Evolutionary conservation across 1,284 basidiomycete genomes (phyloP).

Genomic region (Afroboletus lepidellus): DNA sequence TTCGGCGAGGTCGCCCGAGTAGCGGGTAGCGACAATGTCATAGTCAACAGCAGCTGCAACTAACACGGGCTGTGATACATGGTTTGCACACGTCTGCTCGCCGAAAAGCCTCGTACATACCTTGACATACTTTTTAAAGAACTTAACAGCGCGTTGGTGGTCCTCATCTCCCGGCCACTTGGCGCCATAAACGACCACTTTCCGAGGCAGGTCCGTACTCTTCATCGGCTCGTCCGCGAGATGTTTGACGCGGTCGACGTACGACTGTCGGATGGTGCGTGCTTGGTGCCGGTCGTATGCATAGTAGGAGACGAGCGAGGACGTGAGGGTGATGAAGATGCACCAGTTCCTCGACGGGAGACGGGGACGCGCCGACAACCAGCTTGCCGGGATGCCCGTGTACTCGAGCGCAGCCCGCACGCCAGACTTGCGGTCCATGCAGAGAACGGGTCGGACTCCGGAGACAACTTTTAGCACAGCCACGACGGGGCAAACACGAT

Average conservation of each 20-base stretch:
- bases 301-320: constrained; percentile 71
- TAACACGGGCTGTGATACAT: constrained; percentile 72
- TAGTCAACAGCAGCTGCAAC: constrained; percentile 95
- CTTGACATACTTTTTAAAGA: constrained; percentile 97
- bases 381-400: constrained; percentile 68
- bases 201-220: constrained; percentile 72
- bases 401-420: constrained; percentile 53
- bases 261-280: constrained; percentile 72
- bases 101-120: constrained; percentile 44
- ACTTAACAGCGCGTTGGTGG: constrained; percentile 76
- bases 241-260: constrained; percentile 78
- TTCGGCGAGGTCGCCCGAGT: constrained; percentile 81
- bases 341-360: constrained; percentile 92
- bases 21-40: constrained; percentile 77
- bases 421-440: constrained; percentile 41
- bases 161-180: constrained; percentile 97
- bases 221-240: constrained; percentile 68
- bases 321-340: constrained; percentile 82
- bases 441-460: constrained; percentile 23
- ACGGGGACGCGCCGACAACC: constrained; percentile 73
- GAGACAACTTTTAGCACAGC: constrained; percentile 25
- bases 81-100: constrained; percentile 3
- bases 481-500: constrained; percentile 28
- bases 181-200: constrained; percentile 83
- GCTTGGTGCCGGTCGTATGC: constrained; percentile 84